phyloP scores from a whole-genome alignment of 2,329 filamentous ascomycete genomes.

The Penicillium concentricum region DNA sequence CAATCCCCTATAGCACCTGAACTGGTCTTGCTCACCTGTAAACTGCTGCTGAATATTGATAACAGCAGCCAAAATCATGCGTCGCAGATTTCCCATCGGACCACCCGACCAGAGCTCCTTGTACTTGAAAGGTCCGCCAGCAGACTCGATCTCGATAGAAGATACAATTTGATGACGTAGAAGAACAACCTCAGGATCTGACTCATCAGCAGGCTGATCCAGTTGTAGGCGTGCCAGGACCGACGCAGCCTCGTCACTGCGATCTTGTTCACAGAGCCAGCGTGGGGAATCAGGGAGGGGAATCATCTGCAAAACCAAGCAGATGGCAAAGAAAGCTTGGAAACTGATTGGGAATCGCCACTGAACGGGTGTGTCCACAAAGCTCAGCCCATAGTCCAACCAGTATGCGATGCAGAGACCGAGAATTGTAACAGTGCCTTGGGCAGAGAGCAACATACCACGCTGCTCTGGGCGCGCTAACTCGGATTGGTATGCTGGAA shows the following conservation, averaged over 20 bases:
- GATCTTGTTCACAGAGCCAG: conserved; percentile 35
- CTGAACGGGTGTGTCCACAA: conserved; percentile 31
- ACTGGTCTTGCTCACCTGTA: conserved; percentile 20
- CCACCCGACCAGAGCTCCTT: conserved; percentile 38
- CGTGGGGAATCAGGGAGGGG: conserved; percentile 42
- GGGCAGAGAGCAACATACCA: conserved; percentile 20
- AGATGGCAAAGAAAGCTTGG: conserved; percentile 42
- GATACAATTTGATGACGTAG: conserved; percentile 28
- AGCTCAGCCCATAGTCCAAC: conserved; percentile 44
- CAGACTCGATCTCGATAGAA: conserved; percentile 38
- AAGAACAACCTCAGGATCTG: conserved; percentile 15
- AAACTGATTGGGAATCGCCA: conserved; percentile 49
- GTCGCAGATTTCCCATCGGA: conserved; percentile 33
- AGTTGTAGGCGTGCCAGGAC: conserved; percentile 29
- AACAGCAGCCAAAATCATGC: conserved; percentile 34
- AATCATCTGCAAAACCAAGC: conserved; percentile 37
- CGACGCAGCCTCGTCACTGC: conserved; percentile 30
- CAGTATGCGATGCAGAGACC: conserved; percentile 52
- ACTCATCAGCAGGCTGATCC: conserved; percentile 18
- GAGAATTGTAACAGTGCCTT: conserved; percentile 42
- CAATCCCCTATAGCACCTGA: rapidly evolving
- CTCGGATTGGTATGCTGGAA: conserved; percentile 21
- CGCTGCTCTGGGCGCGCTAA: conserved; percentile 21
- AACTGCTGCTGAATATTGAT: conserved; percentile 40
- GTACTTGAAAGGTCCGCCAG: conserved; percentile 35